Conservation (phyloP, 257 asterid species). For the Plantago elongata region DNA sequence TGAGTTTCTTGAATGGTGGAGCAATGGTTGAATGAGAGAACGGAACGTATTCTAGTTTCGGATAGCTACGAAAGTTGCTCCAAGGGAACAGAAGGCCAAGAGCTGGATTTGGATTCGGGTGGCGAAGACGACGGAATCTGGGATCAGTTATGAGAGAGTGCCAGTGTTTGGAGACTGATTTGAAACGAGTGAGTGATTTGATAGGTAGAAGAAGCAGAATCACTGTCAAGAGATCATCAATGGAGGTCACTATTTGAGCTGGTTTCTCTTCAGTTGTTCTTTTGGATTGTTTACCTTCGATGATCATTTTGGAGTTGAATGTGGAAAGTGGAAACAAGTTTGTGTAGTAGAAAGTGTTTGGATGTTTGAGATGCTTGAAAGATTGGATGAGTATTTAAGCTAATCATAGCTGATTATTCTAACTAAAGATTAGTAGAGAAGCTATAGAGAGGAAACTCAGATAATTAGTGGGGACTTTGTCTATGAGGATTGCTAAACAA, state of each 20-base stretch:
- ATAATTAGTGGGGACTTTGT: background rate
- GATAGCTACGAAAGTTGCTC: background rate
- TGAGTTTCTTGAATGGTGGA: conserved; percentile 16
- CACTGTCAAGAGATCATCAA: conserved; percentile 4
- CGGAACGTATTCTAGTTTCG: conserved; percentile 16
- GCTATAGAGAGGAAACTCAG: background rate
- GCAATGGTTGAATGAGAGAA: background rate
- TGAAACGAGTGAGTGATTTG: background rate
- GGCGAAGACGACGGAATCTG: conserved; percentile 17
- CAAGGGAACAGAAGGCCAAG: conserved; percentile 26
- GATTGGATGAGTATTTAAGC: background rate
- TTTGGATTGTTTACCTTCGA: background rate
- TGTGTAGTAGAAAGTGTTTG: background rate
- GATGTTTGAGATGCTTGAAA: background rate
- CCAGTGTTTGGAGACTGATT: conserved; percentile 20
- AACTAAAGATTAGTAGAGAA: background rate
- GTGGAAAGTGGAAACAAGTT: no score
- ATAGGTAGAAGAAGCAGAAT: conserved; percentile 1
- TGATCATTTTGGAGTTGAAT: background rate
- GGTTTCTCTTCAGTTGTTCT: background rate
- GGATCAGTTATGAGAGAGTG: conserved; percentile 31
- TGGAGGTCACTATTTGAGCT: background rate
- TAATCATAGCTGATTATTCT: no score
- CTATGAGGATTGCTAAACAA: conserved; percentile 1
- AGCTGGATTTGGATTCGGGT: conserved; percentile 18